These are phyloP conservation scores for Fragaria ananassa DNA, from an alignment of 306 rosid genomes.

Conservation along the genomic window DNA sequence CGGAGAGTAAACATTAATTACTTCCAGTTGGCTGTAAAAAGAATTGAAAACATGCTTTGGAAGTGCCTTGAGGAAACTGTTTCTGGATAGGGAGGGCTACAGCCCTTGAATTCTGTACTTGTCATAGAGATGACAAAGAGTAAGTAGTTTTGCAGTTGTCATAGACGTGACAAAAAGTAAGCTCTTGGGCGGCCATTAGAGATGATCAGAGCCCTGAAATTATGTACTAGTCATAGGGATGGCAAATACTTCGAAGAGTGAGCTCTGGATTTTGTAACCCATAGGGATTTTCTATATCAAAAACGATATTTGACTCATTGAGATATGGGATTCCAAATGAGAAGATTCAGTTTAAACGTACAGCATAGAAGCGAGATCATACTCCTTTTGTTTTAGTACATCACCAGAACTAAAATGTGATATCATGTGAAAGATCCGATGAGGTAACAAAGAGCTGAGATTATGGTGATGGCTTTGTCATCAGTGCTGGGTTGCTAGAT, in stretches of 20 bases:
- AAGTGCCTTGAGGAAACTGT: too few species aligned
- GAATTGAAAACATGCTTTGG: too few species aligned
- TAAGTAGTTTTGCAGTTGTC: neutral
- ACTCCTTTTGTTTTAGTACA: neutral
- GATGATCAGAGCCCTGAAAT: neutral
- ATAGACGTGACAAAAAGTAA: neutral
- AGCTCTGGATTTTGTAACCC: neutral
- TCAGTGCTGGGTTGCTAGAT: too few species aligned
- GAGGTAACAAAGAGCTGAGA: neutral
- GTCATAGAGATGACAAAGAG: too few species aligned
- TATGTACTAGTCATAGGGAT: neutral
- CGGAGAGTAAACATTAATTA: too few species aligned
- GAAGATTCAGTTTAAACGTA: neutral
- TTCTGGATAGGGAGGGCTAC: too few species aligned
- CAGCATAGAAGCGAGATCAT: neutral
- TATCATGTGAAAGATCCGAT: neutral
- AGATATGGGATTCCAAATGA: neutral
- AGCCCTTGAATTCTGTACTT: too few species aligned
- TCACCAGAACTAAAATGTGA: neutral
- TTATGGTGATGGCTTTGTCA: too few species aligned
- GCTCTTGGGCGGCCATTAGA: neutral
- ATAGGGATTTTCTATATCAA: neutral
- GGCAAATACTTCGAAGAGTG: too few species aligned
- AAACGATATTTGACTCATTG: too few species aligned
- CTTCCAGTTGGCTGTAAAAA: too few species aligned